Percentiles rank a stretch among this genome's conserved stretches.
These are phyloP conservation scores for Citrus trifoliata DNA, from an alignment of 345 rosid species.

Conservation along the genomic window DNA sequence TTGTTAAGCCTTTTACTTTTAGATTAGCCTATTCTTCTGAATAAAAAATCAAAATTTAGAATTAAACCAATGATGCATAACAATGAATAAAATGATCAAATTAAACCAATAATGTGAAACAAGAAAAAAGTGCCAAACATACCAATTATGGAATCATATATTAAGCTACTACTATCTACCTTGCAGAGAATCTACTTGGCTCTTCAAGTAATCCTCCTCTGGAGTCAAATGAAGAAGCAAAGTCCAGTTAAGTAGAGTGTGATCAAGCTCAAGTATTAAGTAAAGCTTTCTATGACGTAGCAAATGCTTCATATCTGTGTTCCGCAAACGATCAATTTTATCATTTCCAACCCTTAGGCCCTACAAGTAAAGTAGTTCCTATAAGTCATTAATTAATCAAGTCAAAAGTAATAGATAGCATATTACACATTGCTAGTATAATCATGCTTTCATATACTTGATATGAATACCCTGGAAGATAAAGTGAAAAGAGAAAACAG, in stretches of 20 bases:
- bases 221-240: constrained; percentile 43
- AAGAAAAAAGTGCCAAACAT: background rate
- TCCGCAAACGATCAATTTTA: constrained; percentile 60
- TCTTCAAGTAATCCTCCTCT: constrained; percentile 79
- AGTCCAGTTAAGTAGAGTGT: constrained; percentile 80
- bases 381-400: background rate
- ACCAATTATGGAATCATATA: background rate
- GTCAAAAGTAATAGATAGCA: constrained; percentile 4
- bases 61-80: background rate
- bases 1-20: background rate
- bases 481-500: background rate
- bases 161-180: constrained; percentile 36
- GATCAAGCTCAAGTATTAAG: constrained; percentile 89
- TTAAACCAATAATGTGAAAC: background rate
- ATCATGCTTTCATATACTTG: background rate
- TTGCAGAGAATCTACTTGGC: constrained; percentile 57
- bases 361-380: constrained; percentile 35
- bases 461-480: background rate
- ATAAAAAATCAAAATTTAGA: background rate
- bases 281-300: constrained; percentile 57
- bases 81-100: background rate
- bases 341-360: constrained; percentile 65
- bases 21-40: background rate
- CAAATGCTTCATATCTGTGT: constrained; percentile 52
- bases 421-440: background rate